Evolutionary conservation across 345 rosid species (phyloP), one percentile per base, ranked within the genome.

Genomic region (Acer yangbiense): DNA sequence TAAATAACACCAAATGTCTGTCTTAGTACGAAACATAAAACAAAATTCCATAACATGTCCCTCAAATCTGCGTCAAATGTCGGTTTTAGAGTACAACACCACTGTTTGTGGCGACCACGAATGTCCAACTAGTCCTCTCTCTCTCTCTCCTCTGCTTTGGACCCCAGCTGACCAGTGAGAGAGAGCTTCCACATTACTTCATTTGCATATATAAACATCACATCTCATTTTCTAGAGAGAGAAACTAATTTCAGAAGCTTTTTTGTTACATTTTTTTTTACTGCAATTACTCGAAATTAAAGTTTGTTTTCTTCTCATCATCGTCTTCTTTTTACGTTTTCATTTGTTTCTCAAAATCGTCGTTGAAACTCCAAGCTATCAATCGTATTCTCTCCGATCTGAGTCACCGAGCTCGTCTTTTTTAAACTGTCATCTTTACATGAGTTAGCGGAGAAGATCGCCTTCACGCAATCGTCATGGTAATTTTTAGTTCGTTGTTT

Each of bases 81-180:
- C 80, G 82, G 84, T 27, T 78, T 81, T 76, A 77, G 78, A 71
- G 32, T 54, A 25, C 44, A 43, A 65, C 2, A 16, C 27, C 60
- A 64, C 44, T 81, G 82, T 73, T 75, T 66, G 74, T 84, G 85
- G 83, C 78, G 43, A 79, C 78, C 85, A 79, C 85, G 83, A 84
- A 82, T 41, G 79, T 65, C 74, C 77, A 79, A 73, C 76, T 29
- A 43, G 76, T 79, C 79, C 73, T n/a, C 73, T 65, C 7, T n/a
- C 73, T 65, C 7, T 32, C 71, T 50, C 64, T 6, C 48, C 32
- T 35, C 55, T 17, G 3, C 3, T 46, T 71, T 81, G 85, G 87
- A 84, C 87, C 87, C 85, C 85, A 84, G 85, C 83, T 73, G 87
- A 81, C 85, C 79, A 69, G 77, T 71, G 27, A 23, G 65, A 55